Evolutionary conservation across 2,329 filamentous ascomycete species (phyloP), one percentile per base, ranked within the genome.

Genomic region (Ascochyta pisi): DNA sequence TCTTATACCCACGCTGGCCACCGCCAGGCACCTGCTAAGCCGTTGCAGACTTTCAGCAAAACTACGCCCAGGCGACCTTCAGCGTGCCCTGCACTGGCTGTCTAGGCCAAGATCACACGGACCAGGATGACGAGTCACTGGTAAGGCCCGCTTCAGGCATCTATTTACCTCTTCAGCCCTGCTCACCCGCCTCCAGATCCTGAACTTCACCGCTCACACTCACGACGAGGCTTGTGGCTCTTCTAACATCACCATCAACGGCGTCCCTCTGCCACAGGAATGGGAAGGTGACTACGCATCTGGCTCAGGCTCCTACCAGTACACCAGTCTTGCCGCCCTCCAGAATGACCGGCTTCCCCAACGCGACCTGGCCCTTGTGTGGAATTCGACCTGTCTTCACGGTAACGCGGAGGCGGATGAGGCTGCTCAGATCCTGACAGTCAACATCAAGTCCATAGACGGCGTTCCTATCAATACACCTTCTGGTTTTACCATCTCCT

Each of bases 231-330:
- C 73, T 43, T 78, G 76, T 64, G 71, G 72, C 13, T 61, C 70
- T 50, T 73, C 74, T 35, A 78, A 80, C 70, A 66, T 80, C 57
- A 74, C 75, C 15, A 61, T 81, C 54, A 79, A 80, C 64, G 76
- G 74, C 52, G 59, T 74, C 23, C 63, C 68, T 50, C 69, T 78
- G 26, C 67, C 69, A 29, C 72, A 76, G 57, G 63, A 75, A 64
- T 77, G 74, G 73, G 62, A 68, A 51, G 74, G 73, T 61, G 68
- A 74, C 58, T 64, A 70, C 54, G 74, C 73, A 33, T 66, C 66
- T 37, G 76, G 74, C 27, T 68, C 68, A 22, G 76, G 71, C 33
- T 69, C 68, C 31, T 67, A 54, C 38, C 46, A 50, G 34, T 68
- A 73, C 64, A 53, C 64, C 47, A 67, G 64, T 41, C 58, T 69